These are phyloP conservation scores for Hymenoscyphus albidus DNA, from an alignment of 2,329 filamentous ascomycete genomes.

Conservation along the genomic window DNA sequence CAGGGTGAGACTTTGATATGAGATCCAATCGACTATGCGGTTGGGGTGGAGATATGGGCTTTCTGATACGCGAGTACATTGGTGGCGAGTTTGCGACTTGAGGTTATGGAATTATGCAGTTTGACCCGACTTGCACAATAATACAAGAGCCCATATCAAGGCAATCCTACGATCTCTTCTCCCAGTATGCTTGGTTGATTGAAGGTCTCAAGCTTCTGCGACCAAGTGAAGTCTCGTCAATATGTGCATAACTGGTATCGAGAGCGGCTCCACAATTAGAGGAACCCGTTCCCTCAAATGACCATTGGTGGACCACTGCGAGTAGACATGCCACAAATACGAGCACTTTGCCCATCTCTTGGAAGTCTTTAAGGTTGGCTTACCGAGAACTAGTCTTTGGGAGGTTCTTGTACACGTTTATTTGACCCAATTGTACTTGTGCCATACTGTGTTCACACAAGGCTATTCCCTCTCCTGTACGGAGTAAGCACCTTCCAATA, in stretches of 20 bases:
- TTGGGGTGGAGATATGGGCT: neutral
- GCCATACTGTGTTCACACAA: conserved; percentile 10
- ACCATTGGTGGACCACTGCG: no score
- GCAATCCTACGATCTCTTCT: no score
- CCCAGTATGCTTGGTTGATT: no score
- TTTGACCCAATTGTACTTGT: neutral
- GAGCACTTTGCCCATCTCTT: no score
- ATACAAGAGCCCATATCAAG: no score
- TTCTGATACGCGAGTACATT: neutral
- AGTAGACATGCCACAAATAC: no score
- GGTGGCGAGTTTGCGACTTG: neutral
- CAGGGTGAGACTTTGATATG: conserved; percentile 6
- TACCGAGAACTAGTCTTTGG: neutral
- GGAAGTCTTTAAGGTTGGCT: neutral
- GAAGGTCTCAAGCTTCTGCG: no score
- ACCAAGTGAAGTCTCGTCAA: neutral
- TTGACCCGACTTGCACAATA: no score
- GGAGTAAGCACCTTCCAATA: conserved; percentile 6
- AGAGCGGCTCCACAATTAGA: neutral
- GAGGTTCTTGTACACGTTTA: neutral
- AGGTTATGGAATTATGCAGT: neutral
- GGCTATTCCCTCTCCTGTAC: neutral
- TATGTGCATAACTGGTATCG: neutral
- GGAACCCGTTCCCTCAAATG: neutral
- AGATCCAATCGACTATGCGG: neutral